Evolutionary conservation across 176 grass and related monocot species (phyloP).

Genomic region (Thalia dealbata): DNA sequence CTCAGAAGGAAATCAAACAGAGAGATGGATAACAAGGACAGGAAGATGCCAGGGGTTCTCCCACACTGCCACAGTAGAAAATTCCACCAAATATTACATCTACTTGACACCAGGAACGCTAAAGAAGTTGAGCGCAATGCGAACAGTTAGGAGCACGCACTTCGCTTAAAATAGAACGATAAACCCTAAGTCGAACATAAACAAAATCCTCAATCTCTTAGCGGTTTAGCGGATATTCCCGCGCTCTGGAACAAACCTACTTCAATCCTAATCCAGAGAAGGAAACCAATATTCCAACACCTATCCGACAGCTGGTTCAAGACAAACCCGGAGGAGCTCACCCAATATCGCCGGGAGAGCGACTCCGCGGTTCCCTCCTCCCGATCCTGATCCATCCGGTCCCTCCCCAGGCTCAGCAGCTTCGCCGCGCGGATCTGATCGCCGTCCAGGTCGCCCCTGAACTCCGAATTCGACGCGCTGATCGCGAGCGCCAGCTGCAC

Average conservation of each 20-base stretch:
- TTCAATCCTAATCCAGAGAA: not conserved
- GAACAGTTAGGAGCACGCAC: not conserved
- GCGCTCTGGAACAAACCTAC: not conserved
- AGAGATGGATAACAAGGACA: not conserved
- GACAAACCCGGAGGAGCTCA: conserved; percentile 17
- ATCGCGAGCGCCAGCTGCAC: conserved; percentile 93
- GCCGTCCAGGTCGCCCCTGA: conserved; percentile 56
- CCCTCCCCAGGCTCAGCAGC: conserved; percentile 72
- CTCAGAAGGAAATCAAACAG: not conserved
- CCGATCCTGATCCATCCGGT: conserved; percentile 45
- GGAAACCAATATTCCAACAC: not conserved
- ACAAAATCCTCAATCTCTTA: not conserved
- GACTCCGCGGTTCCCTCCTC: conserved; percentile 64
- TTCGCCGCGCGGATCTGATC: conserved; percentile 94
- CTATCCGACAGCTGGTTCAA: not conserved
- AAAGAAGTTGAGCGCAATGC: not conserved
- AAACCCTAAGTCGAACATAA: not conserved
- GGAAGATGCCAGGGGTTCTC: not conserved
- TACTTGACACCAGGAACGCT: not conserved
- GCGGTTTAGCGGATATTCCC: not conserved
- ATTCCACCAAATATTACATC: not conserved
- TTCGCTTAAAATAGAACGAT: not conserved
- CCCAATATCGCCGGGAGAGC: conserved; percentile 88
- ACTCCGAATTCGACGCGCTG: conserved; percentile 79
- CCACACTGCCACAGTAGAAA: not conserved